phyloP scores from a whole-genome alignment of 345 rosid species.

The Bruguiera parviflora region DNA sequence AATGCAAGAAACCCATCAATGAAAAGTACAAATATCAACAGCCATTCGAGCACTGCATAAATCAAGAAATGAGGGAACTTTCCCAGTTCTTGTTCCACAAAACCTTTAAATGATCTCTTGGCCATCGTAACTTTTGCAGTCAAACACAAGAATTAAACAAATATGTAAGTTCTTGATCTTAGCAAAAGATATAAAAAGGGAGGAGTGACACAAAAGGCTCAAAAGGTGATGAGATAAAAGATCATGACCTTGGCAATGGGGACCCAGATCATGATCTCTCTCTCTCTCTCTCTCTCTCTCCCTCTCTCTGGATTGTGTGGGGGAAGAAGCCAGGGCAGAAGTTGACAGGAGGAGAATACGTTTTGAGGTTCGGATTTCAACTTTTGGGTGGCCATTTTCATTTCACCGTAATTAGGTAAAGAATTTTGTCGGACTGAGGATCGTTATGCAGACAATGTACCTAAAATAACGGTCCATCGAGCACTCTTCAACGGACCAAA shows the following conservation, averaged over 20 bases:
- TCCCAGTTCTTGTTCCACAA: constrained; percentile 73
- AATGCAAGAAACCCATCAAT: constrained; percentile 68
- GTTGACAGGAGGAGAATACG: constrained; percentile 5
- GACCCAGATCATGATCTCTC: constrained; percentile 49
- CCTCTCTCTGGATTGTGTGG: constrained; percentile 1
- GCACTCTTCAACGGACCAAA: constrained; percentile 14
- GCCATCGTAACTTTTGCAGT: constrained; percentile 33
- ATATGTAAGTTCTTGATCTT: not conserved
- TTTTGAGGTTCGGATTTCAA: constrained; percentile 26
- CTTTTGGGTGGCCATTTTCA: constrained; percentile 30
- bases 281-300: constrained; percentile 17
- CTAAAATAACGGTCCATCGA: constrained; percentile 54
- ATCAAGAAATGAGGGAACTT: constrained; percentile 54
- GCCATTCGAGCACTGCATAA: constrained; percentile 76
- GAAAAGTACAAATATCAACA: constrained; percentile 57
- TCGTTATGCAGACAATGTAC: constrained; percentile 16
- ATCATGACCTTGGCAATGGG: constrained; percentile 44
- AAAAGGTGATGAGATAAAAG: constrained; percentile 29
- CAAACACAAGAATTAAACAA: constrained; percentile 8
- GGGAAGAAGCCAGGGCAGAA: constrained; percentile 14
- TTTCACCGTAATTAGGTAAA: constrained; percentile 26
- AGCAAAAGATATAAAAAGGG: not conserved
- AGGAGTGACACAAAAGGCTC: not conserved
- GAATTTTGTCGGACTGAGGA: constrained; percentile 22
- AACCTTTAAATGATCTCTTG: constrained; percentile 52